Evolutionary conservation across 345 rosid genomes (phyloP).

Genomic region (Noccaea caerulescens): DNA sequence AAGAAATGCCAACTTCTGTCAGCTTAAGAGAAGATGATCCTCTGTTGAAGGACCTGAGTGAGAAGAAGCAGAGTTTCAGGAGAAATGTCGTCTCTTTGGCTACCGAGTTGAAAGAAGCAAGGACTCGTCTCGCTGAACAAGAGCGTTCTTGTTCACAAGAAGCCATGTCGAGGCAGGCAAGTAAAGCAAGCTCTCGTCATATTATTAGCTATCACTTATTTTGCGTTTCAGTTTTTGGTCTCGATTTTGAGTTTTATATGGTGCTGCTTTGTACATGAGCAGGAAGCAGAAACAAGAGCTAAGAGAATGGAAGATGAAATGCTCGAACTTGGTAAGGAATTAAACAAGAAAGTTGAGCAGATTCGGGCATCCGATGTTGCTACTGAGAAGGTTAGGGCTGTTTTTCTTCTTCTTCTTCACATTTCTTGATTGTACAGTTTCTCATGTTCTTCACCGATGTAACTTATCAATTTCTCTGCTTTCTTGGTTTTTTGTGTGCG

Average conservation of each 20-base stretch:
- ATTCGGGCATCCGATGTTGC: conserved; percentile 68
- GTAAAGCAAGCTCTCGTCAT: conserved; percentile 36
- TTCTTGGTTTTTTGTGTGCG: not conserved
- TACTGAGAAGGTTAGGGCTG: conserved; percentile 67
- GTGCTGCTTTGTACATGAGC: conserved; percentile 29
- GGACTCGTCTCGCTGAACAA: conserved; percentile 69
- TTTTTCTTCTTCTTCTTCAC: not conserved
- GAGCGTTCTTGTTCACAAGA: conserved; percentile 74
- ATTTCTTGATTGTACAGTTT: conserved; percentile 8
- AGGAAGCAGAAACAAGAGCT: conserved; percentile 86
- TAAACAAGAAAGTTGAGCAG: conserved; percentile 65
- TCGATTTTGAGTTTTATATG: conserved; percentile 41
- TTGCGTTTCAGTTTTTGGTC: conserved; percentile 9
- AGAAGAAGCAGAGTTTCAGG: conserved; percentile 86
- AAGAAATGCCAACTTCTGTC: conserved; percentile 48
- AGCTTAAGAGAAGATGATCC: conserved; percentile 67
- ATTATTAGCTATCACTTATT: conserved; percentile 20
- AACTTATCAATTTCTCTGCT: not conserved
- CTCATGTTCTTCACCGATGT: not conserved
- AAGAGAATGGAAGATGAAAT: conserved; percentile 69
- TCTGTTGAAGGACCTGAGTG: conserved; percentile 78
- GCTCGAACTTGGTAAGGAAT: conserved; percentile 48
- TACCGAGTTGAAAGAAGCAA: conserved; percentile 78
- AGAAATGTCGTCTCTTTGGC: conserved; percentile 86
- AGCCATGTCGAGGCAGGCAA: conserved; percentile 71